Base-by-base conservation (phyloP, 306 rosid genomes). In the Vigna unguiculata region DNA sequence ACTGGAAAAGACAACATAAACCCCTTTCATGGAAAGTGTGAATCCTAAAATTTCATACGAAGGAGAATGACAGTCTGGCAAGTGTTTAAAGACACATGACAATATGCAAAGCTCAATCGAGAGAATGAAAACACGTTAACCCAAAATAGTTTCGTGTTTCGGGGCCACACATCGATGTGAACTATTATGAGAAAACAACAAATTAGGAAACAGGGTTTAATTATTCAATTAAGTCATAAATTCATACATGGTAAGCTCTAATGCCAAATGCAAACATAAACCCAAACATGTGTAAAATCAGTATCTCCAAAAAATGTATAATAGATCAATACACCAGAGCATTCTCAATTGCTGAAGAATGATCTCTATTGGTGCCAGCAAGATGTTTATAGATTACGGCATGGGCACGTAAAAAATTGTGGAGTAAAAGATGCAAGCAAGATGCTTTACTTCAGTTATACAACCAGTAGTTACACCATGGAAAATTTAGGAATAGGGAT, bases 1-100 rank as follows among this genome's bases (percentile, higher is more conserved):
- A 73, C 14, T 30, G 66, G 59, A 74, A 59, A 47, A 25, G 25
- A 57, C 14, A 38, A 20, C 19, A 19, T 9, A 38, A 63, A 63
- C 28, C 28, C 16, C 4, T 63, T 63, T 63, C 24, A 36, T 9
- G 30, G 19, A 38, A 61, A 34, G 2, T 62, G 1, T n/a, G 9
- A 32, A 34, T 20, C 22, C 15, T 15, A 16, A n/a, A 30, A 32
- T 32, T 61, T 32, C 21, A 61, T 32, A n/a, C 1, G 3, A 32
- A 61, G 16, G 6, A 1, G 32, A 59, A 30, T 16, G 22, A 16
- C 13, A 40, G 12, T 3, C 9, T 40, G 45, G 8, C 22, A 61
- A 58, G 28, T 1, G 14, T 25, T 58, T 24, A 25, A 14, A 24
- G 40, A 24, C 40, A 24, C 40, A 10, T 14, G 36, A 57, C 38